Conservation (phyloP, 1,284 basidiomycete species). For the Austroboletus novae-zelandiae region DNA sequence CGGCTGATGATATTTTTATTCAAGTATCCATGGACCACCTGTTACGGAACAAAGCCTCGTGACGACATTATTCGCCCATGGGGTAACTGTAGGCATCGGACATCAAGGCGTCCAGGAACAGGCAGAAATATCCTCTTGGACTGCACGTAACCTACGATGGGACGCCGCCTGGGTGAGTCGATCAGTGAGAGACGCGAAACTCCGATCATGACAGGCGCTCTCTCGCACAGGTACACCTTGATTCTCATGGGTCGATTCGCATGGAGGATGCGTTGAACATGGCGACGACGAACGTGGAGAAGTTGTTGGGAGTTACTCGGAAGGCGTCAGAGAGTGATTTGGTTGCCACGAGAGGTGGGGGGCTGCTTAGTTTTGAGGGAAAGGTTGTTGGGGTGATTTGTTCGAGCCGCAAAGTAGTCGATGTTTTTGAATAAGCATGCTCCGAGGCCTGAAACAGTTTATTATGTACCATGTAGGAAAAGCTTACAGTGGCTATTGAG, state of each 20-base stretch:
- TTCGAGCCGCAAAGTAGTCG: neutral
- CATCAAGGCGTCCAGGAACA: constrained; percentile 33
- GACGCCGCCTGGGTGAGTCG: constrained; percentile 37
- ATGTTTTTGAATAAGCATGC: neutral
- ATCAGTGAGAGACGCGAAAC: neutral
- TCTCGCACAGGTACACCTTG: constrained; percentile 19
- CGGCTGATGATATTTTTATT: constrained; percentile 13
- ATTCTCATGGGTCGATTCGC: constrained; percentile 21
- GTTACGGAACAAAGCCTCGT: constrained; percentile 65
- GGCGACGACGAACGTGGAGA: constrained; percentile 42
- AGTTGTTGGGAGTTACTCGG: constrained; percentile 46
- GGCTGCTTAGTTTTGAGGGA: constrained; percentile 41
- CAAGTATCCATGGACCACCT: constrained; percentile 68
- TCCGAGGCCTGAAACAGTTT: no score
- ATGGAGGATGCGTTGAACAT: constrained; percentile 23
- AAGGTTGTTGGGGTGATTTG: constrained; percentile 49
- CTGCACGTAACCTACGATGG: constrained; percentile 59
- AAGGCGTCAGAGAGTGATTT: constrained; percentile 37
- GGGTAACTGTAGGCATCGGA: constrained; percentile 75
- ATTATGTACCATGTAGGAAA: neutral
- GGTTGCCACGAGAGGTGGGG: constrained; percentile 50
- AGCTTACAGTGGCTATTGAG: no score
- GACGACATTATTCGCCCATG: constrained; percentile 58
- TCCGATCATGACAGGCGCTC: neutral
- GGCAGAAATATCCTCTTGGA: constrained; percentile 39